Conservation (phyloP, 2,329 filamentous ascomycete genomes). For the Magnaporthiopsis incrustans region DNA sequence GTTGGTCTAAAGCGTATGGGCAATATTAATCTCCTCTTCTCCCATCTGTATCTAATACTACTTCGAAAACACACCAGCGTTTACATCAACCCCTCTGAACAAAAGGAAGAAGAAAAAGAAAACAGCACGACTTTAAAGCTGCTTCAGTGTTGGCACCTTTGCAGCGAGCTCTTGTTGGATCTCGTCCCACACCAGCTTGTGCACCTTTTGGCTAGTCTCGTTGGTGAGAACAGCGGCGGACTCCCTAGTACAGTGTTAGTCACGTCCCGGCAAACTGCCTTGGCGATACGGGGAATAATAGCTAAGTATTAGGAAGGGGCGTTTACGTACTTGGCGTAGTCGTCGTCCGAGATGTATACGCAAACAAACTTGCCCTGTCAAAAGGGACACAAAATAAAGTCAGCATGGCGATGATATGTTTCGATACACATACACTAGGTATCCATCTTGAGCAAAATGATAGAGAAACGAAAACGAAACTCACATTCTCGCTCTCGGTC, state of each 20-base stretch:
- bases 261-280: not conserved
- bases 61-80: not conserved
- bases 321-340: slow-evolving; percentile 7
- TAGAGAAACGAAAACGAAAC: not conserved
- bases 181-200: slow-evolving; percentile 10
- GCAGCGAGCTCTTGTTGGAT: slow-evolving; percentile 5
- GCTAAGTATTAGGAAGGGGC: not conserved
- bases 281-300: too few species aligned
- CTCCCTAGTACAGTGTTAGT: slow-evolving; percentile 6
- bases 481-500: slow-evolving; percentile 7
- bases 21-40: too few species aligned
- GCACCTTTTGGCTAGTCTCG: slow-evolving; percentile 6
- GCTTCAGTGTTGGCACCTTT: slow-evolving; percentile 3
- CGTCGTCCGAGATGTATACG: slow-evolving; percentile 8
- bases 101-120: not conserved
- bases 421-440: not conserved
- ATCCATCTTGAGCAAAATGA: too few species aligned
- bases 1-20: too few species aligned
- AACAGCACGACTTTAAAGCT: not conserved
- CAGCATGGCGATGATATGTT: not conserved
- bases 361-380: slow-evolving; percentile 10
- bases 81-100: not conserved
- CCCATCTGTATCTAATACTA: not conserved
- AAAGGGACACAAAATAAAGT: too few species aligned
- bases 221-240: slow-evolving; percentile 4